Base-by-base conservation (phyloP, 140 eudicot genomes). In the Cichorium intybus region DNA sequence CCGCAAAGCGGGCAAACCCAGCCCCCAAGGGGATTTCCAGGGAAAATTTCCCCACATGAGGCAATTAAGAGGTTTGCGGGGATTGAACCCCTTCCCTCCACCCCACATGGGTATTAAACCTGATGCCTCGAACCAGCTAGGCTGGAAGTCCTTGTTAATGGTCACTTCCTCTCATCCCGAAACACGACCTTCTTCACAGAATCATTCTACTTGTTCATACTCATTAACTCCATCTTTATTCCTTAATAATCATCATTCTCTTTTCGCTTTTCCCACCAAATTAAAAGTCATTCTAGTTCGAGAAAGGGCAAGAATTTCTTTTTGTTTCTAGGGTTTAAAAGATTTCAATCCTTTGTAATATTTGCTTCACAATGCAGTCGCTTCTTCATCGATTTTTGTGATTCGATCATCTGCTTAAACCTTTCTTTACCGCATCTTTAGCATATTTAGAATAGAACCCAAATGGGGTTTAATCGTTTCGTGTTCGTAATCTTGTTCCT, bases 401-500 rank as follows among this genome's bases (percentile, higher is more conserved):
- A 49, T 31, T 47, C 55, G 59, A 46, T 52, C 28, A 62, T 22
- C 54, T 53, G 20, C 60, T 56, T 15, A 60, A 74, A 43, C 35
- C 54, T 10, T 12, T 18, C 60, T 14, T n/a, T 49, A 4, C 18
- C 24, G n/a, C 56, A 10, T 51, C 5, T 11, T 24, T 27, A 15
- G 51, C 22, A 49, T 63, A 62, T n/a, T 11, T 50, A 24, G 21
- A 53, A 49, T 70, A 70, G 7, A 61, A 71, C 41, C 70, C 64
- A 53, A 66, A 84, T 84, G 95, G 86, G 65, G 74, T 51, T 47
- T 69, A 31, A 62, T 69, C 39, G 70, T 45, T 21, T 53, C 24
- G 61, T 74, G 58, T 41, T 79, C 27, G 20, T 64, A n/a, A 51
- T 82, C 63, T 60, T 74, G 4, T 52, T 83, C 61, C 50, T 60